Conservation (phyloP, 1,284 basidiomycete species). For the Ceratobasidium theobromae region DNA sequence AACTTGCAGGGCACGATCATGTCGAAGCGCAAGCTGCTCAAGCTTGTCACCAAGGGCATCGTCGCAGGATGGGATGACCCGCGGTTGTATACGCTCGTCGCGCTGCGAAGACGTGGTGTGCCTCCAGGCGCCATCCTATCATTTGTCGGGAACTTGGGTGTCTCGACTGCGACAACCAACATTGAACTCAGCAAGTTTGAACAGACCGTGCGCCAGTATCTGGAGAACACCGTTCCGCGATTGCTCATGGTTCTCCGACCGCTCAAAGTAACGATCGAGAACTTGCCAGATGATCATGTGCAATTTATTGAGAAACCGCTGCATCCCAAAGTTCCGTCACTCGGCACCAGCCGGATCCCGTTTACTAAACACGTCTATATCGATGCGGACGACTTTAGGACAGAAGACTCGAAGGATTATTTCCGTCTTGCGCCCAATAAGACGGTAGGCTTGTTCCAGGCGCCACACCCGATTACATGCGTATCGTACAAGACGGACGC, state of each 20-base stretch:
- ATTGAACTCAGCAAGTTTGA: slow-evolving; percentile 92
- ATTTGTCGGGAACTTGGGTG: slow-evolving; percentile 91
- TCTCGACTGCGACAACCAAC: slow-evolving; percentile 83
- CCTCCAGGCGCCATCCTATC: slow-evolving; percentile 93
- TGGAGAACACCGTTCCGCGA: slow-evolving; percentile 86
- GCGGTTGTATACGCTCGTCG: slow-evolving; percentile 96
- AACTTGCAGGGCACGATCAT: slow-evolving; percentile 94
- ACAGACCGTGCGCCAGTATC: slow-evolving; percentile 82
- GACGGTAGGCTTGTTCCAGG: slow-evolving; percentile 95
- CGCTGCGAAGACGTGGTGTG: slow-evolving; percentile 89
- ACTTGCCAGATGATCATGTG: slow-evolving; percentile 84
- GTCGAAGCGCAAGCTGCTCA: slow-evolving; percentile 95
- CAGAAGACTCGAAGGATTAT: slow-evolving; percentile 91
- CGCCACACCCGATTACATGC: slow-evolving; percentile 94
- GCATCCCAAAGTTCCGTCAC: slow-evolving; percentile 90
- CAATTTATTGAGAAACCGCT: slow-evolving; percentile 87
- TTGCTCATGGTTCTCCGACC: slow-evolving; percentile 93
- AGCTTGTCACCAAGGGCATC: slow-evolving; percentile 81
- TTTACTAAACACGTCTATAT: slow-evolving; percentile 93
- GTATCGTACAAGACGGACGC: slow-evolving; percentile 78
- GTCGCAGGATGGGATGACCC: slow-evolving; percentile 98
- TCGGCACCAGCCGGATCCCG: slow-evolving; percentile 81
- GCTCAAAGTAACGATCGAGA: slow-evolving; percentile 88
- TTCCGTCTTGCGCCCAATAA: slow-evolving; percentile 97
- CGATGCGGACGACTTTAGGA: slow-evolving; percentile 91